Evolutionary conservation across 2,329 filamentous ascomycete species (phyloP).

Genomic region (Cladosporium oxysporum): DNA sequence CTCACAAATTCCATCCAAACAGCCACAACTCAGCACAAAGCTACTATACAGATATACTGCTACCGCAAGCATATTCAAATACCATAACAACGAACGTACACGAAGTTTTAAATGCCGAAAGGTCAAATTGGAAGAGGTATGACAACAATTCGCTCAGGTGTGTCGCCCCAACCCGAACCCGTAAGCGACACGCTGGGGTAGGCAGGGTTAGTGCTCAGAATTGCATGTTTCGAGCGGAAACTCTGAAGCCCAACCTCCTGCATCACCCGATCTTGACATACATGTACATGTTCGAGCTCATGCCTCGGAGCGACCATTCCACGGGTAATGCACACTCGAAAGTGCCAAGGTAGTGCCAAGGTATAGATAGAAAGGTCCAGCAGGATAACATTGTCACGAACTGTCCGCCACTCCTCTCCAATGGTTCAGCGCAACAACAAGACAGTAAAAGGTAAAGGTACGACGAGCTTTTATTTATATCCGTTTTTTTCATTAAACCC

Average conservation of each 20-base stretch:
- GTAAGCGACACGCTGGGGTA: background rate
- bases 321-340: background rate
- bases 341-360: background rate
- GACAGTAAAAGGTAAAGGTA: background rate
- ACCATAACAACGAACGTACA: background rate
- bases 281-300: background rate
- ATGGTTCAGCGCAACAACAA: too few species aligned
- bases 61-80: background rate
- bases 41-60: background rate
- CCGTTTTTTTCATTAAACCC: slow-evolving; percentile 2
- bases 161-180: slow-evolving; percentile 10
- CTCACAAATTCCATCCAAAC: background rate
- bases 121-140: background rate
- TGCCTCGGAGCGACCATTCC: background rate
- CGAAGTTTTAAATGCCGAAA: background rate
- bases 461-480: background rate
- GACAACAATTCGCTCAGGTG: background rate
- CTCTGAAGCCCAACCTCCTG: background rate
- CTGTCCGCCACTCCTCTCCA: background rate
- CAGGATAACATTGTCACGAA: background rate
- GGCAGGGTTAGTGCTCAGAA: background rate
- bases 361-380: background rate
- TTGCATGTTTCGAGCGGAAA: background rate
- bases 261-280: too few species aligned
- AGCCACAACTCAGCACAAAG: background rate